phyloP scores from a whole-genome alignment of 2,329 filamentous ascomycete species.

The Sphaerulina vaccinii region DNA sequence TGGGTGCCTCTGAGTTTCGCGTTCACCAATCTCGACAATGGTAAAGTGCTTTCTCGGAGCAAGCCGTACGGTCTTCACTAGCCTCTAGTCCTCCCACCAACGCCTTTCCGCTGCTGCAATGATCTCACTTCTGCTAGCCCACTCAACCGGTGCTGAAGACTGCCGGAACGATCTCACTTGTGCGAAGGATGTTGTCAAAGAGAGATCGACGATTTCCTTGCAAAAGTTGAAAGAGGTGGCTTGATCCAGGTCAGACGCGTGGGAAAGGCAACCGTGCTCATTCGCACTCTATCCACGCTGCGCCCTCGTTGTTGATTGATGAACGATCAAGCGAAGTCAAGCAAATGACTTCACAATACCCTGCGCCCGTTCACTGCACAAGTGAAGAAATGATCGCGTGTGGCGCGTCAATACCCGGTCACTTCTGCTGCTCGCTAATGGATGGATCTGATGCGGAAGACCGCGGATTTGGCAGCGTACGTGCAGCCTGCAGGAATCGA shows the following conservation, averaged over 20 bases:
- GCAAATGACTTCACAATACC: no score
- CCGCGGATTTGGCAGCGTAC: not conserved
- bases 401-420: not conserved
- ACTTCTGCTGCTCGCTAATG: not conserved
- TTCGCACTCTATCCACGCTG: no score
- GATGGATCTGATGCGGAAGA: conserved; percentile 4
- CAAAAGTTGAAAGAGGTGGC: not conserved
- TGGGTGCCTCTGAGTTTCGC: conserved; percentile 1
- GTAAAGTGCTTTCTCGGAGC: conserved; percentile 5
- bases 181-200: not conserved
- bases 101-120: not conserved
- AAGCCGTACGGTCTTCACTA: conserved; percentile 4
- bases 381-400: not conserved
- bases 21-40: conserved; percentile 6
- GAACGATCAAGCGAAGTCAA: no score
- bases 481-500: no score
- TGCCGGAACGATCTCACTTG: not conserved
- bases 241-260: conserved; percentile 1
- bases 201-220: not conserved
- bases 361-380: no score
- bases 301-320: no score
- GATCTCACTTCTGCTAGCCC: conserved; percentile 3
- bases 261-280: conserved; percentile 1
- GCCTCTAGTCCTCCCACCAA: not conserved
- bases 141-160: not conserved